A percentile compares a stretch with the other conserved stretches of the same genome.
phyloP scores from a whole-genome alignment of 495 filamentous ascomycete species.

The Neurospora pannonica region DNA sequence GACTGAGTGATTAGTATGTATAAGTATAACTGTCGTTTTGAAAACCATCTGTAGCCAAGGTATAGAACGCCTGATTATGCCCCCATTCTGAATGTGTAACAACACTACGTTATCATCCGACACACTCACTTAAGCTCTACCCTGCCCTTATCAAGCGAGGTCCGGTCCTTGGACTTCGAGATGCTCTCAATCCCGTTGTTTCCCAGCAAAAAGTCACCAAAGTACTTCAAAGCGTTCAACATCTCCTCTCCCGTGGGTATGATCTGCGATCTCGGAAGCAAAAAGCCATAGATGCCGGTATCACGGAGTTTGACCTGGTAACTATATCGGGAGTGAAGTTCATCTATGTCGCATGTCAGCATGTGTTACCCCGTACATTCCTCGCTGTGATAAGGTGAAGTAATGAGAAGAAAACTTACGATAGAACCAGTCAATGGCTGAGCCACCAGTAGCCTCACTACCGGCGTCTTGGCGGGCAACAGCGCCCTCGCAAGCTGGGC shows the following conservation, averaged over 20 bases:
- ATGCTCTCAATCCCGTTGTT: constrained; percentile 48
- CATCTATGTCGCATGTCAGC: constrained; percentile 29
- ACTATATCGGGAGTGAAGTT: constrained; percentile 68
- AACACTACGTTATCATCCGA: constrained; percentile 15
- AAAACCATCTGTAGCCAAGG: not conserved
- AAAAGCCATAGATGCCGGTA: constrained; percentile 86
- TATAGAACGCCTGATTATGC: not conserved
- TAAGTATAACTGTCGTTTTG: not conserved
- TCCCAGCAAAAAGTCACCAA: constrained; percentile 66
- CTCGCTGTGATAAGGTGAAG: not conserved
- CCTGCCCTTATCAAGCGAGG: constrained; percentile 2
- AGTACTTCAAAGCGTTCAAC: constrained; percentile 68
- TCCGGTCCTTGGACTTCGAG: not conserved
- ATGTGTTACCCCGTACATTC: constrained; percentile 1
- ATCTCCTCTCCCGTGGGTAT: constrained; percentile 83
- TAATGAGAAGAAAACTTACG: constrained; percentile 23
- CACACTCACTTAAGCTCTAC: not conserved
- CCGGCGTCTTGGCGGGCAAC: constrained; percentile 28
- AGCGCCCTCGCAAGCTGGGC: constrained; percentile 82
- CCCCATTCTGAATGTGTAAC: constrained; percentile 3
- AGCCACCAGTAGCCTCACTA: constrained; percentile 52
- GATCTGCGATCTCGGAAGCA: constrained; percentile 81
- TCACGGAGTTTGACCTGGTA: constrained; percentile 95
- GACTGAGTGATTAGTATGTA: not conserved
- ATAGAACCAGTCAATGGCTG: constrained; percentile 93